Base-by-base conservation (phyloP, 176 grass and related monocot species). In the Saccharum officinarum region DNA sequence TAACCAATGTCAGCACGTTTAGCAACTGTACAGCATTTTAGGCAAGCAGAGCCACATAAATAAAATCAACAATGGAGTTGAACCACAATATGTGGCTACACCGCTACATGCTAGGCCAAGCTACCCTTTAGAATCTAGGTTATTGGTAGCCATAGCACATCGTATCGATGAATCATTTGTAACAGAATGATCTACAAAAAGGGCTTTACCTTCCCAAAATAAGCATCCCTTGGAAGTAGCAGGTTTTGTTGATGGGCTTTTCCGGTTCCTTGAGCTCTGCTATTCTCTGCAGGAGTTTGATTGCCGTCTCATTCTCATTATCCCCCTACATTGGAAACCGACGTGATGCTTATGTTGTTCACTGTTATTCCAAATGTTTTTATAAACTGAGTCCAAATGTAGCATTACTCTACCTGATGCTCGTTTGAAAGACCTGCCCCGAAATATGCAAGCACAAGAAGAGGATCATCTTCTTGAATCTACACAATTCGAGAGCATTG, bases 231-330 rank as follows among this genome's bases (percentile, higher is more conserved):
- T 33, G 12, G 74, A 88, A 91, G 82, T 98, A 98, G 63, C 89
- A 93, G 14, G 40, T 23, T 75, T 93, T 95, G 80, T 85, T 90
- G 54, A 88, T 86, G n/a, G 52, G 4, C 70, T 75, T 73, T 38
- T 98, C 91, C 16, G 95, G 95, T 80, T 95, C 95, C 77, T 88
- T 95, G 44, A 98, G 78, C 68, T 93, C 85, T 37, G 87, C 77
- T 90, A 98, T 30, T 70, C 91, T 95, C 82, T 80, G 85, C 85
- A 98, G 87, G 80, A 90, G 85, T 68, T 88, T 82, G 79, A 93
- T 95, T 20, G 89, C 95, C 71, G 44, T 69, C 81, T 44, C 64
- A 34, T 34, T 34, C 33, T 34, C 33, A 20, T 60, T 98, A 76
- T 98, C 81, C 7, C 95, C 95, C 95, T 98, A 86, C 33, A 86